Evolutionary conservation across 1,284 basidiomycete species (phyloP).

Genomic region (Cryptococcus jaspeensis): DNA sequence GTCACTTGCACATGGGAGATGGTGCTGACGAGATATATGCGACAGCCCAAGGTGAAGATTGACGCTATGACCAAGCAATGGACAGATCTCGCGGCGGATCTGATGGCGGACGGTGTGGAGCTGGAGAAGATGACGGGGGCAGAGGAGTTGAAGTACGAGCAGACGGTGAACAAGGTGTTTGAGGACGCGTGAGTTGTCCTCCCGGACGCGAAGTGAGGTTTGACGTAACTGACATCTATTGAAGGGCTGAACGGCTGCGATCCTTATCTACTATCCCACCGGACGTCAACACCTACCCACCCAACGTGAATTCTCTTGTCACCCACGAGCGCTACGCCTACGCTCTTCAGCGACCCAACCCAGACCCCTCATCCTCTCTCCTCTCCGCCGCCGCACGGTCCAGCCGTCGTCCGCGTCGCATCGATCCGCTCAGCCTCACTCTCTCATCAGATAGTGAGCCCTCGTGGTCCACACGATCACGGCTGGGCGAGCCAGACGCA

Average conservation of each 20-base stretch:
- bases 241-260: slow-evolving; percentile 29
- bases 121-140: slow-evolving; percentile 27
- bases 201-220: neutral
- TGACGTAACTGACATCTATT: slow-evolving; percentile 5
- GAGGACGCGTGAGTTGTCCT: slow-evolving; percentile 30
- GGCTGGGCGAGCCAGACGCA: slow-evolving; percentile 44
- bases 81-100: slow-evolving; percentile 33
- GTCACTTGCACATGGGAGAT: neutral
- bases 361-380: slow-evolving; percentile 39
- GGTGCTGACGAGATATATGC: slow-evolving; percentile 1
- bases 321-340: slow-evolving; percentile 41
- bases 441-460: slow-evolving; percentile 9
- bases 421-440: slow-evolving; percentile 15
- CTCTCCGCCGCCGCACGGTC: slow-evolving; percentile 26
- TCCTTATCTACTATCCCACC: slow-evolving; percentile 32
- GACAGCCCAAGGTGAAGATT: slow-evolving; percentile 40
- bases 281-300: slow-evolving; percentile 41
- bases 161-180: slow-evolving; percentile 14
- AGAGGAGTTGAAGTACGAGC: slow-evolving; percentile 22
- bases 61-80: slow-evolving; percentile 36
- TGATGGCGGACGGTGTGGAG: slow-evolving; percentile 23
- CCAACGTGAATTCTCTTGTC: slow-evolving; percentile 34
- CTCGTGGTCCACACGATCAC: slow-evolving; percentile 41
- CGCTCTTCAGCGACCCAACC: slow-evolving; percentile 41
- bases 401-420: slow-evolving; percentile 18